These are phyloP conservation scores for Xylariales sp. DNA, from an alignment of 2,329 filamentous ascomycete genomes.

Conservation along the genomic window DNA sequence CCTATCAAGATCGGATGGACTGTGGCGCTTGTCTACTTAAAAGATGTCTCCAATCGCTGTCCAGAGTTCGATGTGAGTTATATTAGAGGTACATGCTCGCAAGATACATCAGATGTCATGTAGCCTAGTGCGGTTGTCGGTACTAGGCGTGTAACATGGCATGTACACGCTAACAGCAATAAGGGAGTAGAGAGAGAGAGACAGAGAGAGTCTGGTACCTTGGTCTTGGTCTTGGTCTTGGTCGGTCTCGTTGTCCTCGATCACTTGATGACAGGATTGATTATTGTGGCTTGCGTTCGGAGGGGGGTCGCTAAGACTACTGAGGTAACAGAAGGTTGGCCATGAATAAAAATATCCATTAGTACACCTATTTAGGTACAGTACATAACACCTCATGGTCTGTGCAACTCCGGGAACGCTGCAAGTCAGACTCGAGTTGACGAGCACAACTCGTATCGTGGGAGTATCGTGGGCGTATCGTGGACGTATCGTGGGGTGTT, in stretches of 20 bases:
- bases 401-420: slow-evolving; percentile 11
- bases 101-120: slow-evolving; percentile 4
- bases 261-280: slow-evolving; percentile 10
- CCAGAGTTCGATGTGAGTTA: slow-evolving; percentile 12
- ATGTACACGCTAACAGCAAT: too few species aligned
- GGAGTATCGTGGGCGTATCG: too few species aligned
- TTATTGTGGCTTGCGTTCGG: slow-evolving; percentile 21
- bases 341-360: neutral
- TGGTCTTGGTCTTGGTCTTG: neutral
- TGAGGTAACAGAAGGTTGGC: neutral
- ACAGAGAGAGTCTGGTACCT: neutral
- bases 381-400: neutral
- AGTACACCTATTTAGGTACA: too few species aligned
- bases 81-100: slow-evolving; percentile 13
- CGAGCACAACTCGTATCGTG: too few species aligned
- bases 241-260: neutral
- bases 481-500: too few species aligned
- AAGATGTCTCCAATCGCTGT: slow-evolving; percentile 22
- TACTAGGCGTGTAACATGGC: too few species aligned
- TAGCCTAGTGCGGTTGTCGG: slow-evolving; percentile 1
- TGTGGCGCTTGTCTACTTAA: slow-evolving; percentile 27
- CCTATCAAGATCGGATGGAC: slow-evolving; percentile 24
- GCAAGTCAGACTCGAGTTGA: slow-evolving; percentile 1
- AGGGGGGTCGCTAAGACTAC: neutral
- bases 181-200: too few species aligned